Evolutionary conservation across 768 basidiomycete genomes (phyloP), one percentile per base, ranked within the genome.

Genomic region (Rhizopogon vinicolor): DNA sequence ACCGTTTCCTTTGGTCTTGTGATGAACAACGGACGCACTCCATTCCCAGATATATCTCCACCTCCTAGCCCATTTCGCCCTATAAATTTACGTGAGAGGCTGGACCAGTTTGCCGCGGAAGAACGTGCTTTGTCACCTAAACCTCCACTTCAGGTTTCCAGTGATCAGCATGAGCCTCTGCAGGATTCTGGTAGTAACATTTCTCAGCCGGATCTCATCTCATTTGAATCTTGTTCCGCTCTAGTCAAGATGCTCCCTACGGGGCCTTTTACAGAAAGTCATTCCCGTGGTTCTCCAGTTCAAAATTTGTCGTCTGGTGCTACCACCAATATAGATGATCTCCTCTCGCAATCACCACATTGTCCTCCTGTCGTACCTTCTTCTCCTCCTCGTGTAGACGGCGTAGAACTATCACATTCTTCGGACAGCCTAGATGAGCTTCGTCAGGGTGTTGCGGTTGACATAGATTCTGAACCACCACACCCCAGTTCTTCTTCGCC

Each of bases 181-280:
- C 13, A 50, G 18, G 49, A 53, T 35, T 35, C 54, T 40, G 22
- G 51, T 8, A 37, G 39, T 37, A 60, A 60, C 39, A 54, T 33
- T 31, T 60, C 61, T 5, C 63, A 65, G 51, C 66, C 54, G 12
- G 73, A 71, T 58, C 70, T 74, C 37, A 74, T 76, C 35, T 72
- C 71, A 37, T 72, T 80, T 52, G 78, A 80, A 61, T 74, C 78
- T 19, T 69, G 76, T 60, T 67, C 73, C 39, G 61, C 67, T 33
- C 61, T 62, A 39, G 57, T 63, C 54, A 56, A 58, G 55, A 41
- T 52, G 44, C 33, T 41, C 22, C 37, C 57, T 49, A 51, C 16
- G 44, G 44, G 58, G 46, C 22, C 35, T 16, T 25, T 35, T 16
- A 19, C 48, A 18, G 49, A 51, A 22, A 45, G 46, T 39, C 49